A percentile compares a stretch with the other conserved stretches of the same genome.
These are phyloP conservation scores for Mycena sp. DNA, from an alignment of 1,284 basidiomycete genomes.

Conservation along the genomic window DNA sequence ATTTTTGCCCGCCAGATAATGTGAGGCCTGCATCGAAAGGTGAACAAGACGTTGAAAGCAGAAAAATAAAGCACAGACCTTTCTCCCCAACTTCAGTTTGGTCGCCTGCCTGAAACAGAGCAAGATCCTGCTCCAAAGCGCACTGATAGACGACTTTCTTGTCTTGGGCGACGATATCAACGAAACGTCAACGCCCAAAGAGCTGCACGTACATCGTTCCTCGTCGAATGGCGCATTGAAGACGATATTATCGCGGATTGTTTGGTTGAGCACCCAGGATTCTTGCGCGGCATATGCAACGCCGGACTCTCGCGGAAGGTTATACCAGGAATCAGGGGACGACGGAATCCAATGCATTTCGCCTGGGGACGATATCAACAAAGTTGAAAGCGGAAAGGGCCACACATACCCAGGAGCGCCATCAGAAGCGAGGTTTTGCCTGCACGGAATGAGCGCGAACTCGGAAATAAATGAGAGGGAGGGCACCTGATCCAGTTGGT, in stretches of 20 bases:
- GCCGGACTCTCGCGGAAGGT: constrained; percentile 70
- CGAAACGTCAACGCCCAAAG: constrained; percentile 55
- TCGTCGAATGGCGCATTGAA: too few relatives aligned
- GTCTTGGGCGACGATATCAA: constrained; percentile 60
- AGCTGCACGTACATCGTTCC: too few relatives aligned
- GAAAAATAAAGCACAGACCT: constrained; percentile 62
- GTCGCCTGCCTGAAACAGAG: constrained; percentile 74
- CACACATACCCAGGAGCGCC: constrained; percentile 59
- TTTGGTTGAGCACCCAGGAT: constrained; percentile 72
- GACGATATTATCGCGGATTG: constrained; percentile 77
- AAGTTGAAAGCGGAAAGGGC: not conserved
- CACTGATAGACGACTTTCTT: constrained; percentile 57
- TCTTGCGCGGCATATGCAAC: constrained; percentile 84
- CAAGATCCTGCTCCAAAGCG: constrained; percentile 63
- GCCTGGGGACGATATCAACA: constrained; percentile 37
- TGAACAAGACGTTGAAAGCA: constrained; percentile 50
- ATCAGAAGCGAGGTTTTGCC: constrained; percentile 63
- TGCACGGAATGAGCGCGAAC: constrained; percentile 43
- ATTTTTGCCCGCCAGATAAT: constrained; percentile 78
- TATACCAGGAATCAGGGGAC: constrained; percentile 67
- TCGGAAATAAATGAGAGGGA: not conserved
- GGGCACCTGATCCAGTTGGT: constrained; percentile 57
- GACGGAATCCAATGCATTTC: constrained; percentile 73
- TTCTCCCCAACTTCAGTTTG: constrained; percentile 74
- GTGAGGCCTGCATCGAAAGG: constrained; percentile 21